These are phyloP conservation scores for Lithohypha guttulata DNA, from an alignment of 2,329 filamentous ascomycete genomes.

Conservation along the genomic window DNA sequence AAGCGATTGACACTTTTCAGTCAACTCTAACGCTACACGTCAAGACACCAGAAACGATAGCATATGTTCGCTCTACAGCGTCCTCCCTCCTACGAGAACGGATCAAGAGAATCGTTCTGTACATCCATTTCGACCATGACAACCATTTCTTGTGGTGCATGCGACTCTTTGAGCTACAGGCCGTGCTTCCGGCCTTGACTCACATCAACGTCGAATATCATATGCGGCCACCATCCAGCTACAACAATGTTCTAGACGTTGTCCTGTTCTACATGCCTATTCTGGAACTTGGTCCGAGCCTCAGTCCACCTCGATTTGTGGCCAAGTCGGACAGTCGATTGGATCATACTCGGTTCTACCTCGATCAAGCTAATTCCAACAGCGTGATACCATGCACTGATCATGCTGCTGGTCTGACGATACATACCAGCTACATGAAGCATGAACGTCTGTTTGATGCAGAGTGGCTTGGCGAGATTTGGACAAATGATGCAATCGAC, in stretches of 20 bases:
- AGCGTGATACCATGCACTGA: neutral
- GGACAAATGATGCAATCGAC: constrained; percentile 7
- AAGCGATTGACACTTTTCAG: neutral
- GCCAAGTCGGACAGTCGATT: neutral
- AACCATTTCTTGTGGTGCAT: constrained; percentile 1
- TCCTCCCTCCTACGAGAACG: neutral
- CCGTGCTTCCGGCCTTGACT: constrained; percentile 1
- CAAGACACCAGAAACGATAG: neutral
- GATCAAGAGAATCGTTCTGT: constrained; percentile 2
- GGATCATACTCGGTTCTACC: neutral
- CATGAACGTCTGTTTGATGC: constrained; percentile 6
- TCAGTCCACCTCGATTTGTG: neutral
- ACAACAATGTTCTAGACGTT: constrained; percentile 6
- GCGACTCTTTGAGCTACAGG: neutral
- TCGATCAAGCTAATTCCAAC: neutral
- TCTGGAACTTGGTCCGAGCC: neutral
- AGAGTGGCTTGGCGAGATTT: constrained; percentile 1
- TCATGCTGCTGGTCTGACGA: neutral
- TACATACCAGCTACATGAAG: constrained; percentile 4
- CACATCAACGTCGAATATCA: constrained; percentile 5
- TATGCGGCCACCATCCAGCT: constrained; percentile 8
- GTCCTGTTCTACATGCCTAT: constrained; percentile 5
- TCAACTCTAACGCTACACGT: constrained; percentile 4
- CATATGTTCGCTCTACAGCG: neutral
- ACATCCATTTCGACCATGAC: constrained; percentile 2